Conservation (phyloP, 768 basidiomycete genomes). For the Suillus luteus region DNA sequence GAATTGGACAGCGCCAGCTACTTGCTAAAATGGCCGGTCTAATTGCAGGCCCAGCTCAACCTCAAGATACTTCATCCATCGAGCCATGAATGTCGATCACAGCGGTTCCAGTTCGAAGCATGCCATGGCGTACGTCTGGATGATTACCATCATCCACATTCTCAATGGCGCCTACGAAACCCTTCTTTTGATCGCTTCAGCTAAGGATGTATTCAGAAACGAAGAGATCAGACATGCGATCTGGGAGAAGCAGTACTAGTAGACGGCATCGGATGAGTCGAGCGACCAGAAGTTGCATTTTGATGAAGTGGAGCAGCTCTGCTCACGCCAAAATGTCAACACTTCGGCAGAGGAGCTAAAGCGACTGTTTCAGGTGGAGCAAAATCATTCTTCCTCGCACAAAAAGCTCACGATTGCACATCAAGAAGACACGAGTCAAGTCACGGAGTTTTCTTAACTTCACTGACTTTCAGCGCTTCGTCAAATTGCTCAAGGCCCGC, state of each 20-base stretch:
- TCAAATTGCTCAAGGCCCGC: slow-evolving; percentile 78
- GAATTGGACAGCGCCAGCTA: too few relatives aligned
- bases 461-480: slow-evolving; percentile 76
- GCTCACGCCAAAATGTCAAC: slow-evolving; percentile 68
- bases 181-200: slow-evolving; percentile 78
- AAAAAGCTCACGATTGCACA: slow-evolving; percentile 29
- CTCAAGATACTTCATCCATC: too few relatives aligned
- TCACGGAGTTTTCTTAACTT: slow-evolving; percentile 76
- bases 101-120: too few relatives aligned
- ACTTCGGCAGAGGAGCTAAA: slow-evolving; percentile 53
- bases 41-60: too few relatives aligned
- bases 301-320: slow-evolving; percentile 71
- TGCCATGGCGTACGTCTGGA: too few relatives aligned
- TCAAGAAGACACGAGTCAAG: slow-evolving; percentile 67
- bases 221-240: slow-evolving; percentile 63
- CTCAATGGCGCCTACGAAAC: slow-evolving; percentile 80
- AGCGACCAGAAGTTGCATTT: slow-evolving; percentile 66
- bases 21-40: too few relatives aligned
- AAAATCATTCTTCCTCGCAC: not conserved
- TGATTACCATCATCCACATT: slow-evolving; percentile 85
- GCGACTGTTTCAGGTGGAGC: slow-evolving; percentile 57
- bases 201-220: slow-evolving; percentile 64
- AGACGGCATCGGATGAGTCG: slow-evolving; percentile 70
- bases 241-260: slow-evolving; percentile 83
- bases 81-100: too few relatives aligned